Evolutionary conservation across 2,329 filamentous ascomycete species (phyloP).

Genomic region (Elsinoe australis): DNA sequence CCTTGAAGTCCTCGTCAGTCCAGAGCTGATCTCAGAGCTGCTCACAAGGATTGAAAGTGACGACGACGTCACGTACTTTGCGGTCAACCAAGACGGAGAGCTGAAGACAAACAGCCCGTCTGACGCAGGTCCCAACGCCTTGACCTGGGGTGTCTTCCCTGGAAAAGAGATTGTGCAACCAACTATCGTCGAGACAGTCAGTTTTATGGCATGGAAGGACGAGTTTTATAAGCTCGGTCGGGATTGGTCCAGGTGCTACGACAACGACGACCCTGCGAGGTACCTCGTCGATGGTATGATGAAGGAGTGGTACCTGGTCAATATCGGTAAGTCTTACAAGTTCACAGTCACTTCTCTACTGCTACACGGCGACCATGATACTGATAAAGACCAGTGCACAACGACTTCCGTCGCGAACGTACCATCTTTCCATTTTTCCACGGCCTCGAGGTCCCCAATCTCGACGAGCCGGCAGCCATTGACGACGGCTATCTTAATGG

Average conservation of each 20-base stretch:
- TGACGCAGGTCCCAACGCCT: conserved; percentile 81
- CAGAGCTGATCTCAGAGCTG: conserved; percentile 68
- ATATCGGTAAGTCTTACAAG: conserved; percentile 65
- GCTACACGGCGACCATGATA: too few species aligned
- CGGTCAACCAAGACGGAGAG: conserved; percentile 74
- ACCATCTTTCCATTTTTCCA: conserved; percentile 83
- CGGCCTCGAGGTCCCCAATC: conserved; percentile 60
- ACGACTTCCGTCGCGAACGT: conserved; percentile 82
- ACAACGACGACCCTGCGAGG: conserved; percentile 66
- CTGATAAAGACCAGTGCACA: conserved; percentile 60
- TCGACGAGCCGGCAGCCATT: conserved; percentile 41
- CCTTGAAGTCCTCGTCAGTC: conserved; percentile 80
- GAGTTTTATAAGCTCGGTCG: conserved; percentile 88
- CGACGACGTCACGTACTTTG: conserved; percentile 85
- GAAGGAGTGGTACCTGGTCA: conserved; percentile 87
- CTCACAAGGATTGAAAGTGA: conserved; percentile 69
- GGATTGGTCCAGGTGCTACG: conserved; percentile 91
- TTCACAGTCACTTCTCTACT: neutral
- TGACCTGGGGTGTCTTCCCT: conserved; percentile 98
- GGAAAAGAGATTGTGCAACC: conserved; percentile 99
- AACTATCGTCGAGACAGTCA: conserved; percentile 97
- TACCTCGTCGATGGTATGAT: conserved; percentile 74
- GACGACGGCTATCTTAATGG: neutral
- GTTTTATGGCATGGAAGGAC: conserved; percentile 97
- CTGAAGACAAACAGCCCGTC: conserved; percentile 76